Conservation (phyloP, 345 rosid genomes). For the Syzygium aromaticum region DNA sequence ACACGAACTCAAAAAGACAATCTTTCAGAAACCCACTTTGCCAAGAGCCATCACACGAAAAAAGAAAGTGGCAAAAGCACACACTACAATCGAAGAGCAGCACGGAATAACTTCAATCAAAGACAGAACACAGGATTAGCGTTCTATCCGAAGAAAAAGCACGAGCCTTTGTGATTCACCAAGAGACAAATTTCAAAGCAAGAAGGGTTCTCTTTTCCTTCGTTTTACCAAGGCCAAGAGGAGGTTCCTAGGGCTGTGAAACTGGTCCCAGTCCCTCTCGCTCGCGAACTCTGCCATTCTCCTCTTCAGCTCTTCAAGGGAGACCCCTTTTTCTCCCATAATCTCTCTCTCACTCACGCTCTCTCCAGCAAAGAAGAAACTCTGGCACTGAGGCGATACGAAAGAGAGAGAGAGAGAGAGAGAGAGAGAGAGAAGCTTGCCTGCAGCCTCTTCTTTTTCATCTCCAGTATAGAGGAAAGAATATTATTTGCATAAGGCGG, state of each 20-base stretch:
- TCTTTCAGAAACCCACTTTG: not conserved
- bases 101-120: not conserved
- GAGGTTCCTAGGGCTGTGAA: slow-evolving; percentile 88
- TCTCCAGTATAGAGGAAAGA: not conserved
- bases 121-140: not conserved
- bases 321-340: slow-evolving; percentile 29
- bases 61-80: not conserved
- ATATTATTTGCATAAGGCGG: not conserved
- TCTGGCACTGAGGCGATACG: not conserved
- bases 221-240: slow-evolving; percentile 72
- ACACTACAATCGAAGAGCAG: not conserved
- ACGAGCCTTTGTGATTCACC: not conserved
- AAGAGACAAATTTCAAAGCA: not conserved
- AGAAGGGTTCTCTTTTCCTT: not conserved
- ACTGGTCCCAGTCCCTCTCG: slow-evolving; percentile 86
- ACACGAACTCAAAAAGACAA: not conserved
- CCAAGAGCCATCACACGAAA: not conserved
- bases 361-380: not conserved
- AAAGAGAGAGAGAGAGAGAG: not conserved
- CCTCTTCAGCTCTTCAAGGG: slow-evolving; percentile 53
- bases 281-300: slow-evolving; percentile 77
- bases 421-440: not conserved
- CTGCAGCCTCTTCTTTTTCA: not conserved
- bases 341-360: not conserved
- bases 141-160: not conserved